phyloP scores from a whole-genome alignment of 1,284 basidiomycete genomes.

The Ustilago sp. region DNA sequence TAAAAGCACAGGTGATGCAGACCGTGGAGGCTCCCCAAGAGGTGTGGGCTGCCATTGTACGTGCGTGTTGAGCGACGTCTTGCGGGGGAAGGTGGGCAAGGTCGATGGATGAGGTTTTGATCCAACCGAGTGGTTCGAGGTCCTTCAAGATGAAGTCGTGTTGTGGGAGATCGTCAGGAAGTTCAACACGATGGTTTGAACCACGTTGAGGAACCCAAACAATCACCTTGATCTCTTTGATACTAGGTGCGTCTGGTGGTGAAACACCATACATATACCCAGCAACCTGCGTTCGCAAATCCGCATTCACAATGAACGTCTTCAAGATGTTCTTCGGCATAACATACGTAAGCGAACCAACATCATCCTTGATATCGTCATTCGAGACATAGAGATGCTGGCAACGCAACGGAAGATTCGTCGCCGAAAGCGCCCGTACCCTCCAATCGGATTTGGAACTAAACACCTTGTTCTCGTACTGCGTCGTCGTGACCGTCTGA shows the following conservation, averaged over 20 bases:
- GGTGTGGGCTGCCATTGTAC: constrained; percentile 93
- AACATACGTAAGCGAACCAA: constrained; percentile 91
- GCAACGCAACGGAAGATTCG: constrained; percentile 92
- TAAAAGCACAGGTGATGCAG: constrained; percentile 94
- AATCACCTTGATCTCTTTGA: constrained; percentile 98
- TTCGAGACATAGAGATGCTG: constrained; percentile 99
- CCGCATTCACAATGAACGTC: constrained; percentile 91
- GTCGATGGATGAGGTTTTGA: constrained; percentile 84
- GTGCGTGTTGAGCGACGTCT: constrained; percentile 95
- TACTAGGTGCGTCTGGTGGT: constrained; percentile 95
- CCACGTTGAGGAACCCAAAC: constrained; percentile 97
- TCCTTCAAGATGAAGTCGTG: constrained; percentile 95
- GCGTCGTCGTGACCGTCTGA: constrained; percentile 94
- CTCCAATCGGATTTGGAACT: constrained; percentile 99
- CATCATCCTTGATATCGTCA: constrained; percentile 98
- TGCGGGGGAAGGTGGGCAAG: constrained; percentile 79
- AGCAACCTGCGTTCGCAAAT: constrained; percentile 95
- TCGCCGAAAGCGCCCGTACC: constrained; percentile 93
- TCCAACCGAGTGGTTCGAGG: constrained; percentile 95
- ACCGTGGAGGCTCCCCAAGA: constrained; percentile 95
- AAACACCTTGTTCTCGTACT: constrained; percentile 97
- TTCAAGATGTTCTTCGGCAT: constrained; percentile 97
- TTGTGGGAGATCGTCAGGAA: constrained; percentile 85
- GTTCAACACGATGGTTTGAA: constrained; percentile 90
- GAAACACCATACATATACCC: constrained; percentile 92